Conservation (phyloP, 306 rosid genomes). For the Arachis hypogaea region DNA sequence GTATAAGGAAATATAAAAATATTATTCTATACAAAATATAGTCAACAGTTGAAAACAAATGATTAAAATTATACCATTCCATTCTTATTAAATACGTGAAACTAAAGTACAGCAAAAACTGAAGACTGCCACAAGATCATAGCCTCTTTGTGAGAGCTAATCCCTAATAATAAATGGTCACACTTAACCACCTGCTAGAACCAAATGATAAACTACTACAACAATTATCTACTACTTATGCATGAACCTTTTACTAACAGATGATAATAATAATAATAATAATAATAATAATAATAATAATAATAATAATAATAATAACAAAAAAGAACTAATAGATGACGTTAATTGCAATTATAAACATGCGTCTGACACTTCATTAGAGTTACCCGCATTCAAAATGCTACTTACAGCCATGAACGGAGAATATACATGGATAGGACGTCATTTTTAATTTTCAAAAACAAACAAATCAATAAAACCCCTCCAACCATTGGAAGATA, state of each 20-base stretch:
- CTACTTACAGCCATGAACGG: not conserved
- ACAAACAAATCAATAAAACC: not conserved
- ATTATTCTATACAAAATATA: too few species aligned
- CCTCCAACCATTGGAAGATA: conserved; percentile 10
- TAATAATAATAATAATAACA: too few species aligned
- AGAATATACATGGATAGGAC: too few species aligned
- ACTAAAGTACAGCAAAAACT: too few species aligned
- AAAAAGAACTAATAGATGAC: not conserved
- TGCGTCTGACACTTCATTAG: conserved; percentile 8
- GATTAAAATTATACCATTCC: too few species aligned
- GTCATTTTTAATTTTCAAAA: not conserved
- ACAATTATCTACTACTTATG: not conserved
- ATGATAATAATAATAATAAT: not conserved
- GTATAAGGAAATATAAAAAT: not conserved
- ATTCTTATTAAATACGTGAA: too few species aligned
- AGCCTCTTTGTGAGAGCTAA: too few species aligned
- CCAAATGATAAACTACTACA: conserved; percentile 13
- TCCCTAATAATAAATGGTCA: not conserved
- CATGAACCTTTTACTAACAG: not conserved
- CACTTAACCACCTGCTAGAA: not conserved
- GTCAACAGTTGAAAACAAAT: too few species aligned
- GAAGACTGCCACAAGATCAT: too few species aligned
- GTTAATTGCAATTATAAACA: not conserved
- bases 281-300: not conserved
- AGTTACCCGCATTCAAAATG: conserved; percentile 7